Evolutionary conservation across 75 land plant genomes (phyloP).

Genomic region (Picea glauca): DNA sequence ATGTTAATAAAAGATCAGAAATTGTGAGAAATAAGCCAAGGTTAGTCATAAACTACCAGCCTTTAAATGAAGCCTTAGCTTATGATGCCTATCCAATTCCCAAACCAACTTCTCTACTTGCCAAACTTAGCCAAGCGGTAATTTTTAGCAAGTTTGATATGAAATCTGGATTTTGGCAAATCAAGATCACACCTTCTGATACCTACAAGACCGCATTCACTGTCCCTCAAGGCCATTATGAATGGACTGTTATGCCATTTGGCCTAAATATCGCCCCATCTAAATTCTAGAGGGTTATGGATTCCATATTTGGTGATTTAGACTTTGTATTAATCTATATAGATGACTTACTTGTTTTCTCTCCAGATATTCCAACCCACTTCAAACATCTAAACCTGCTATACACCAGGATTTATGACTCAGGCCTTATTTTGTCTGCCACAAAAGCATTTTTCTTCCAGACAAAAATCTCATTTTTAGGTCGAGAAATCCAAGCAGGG

Average conservation of each 20-base stretch:
- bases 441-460: not conserved
- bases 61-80: not conserved
- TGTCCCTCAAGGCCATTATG: not conserved
- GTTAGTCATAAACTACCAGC: not conserved
- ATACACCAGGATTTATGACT: not conserved
- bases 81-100: too few relatives aligned
- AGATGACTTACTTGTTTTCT: not conserved
- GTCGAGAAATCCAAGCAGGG: not conserved
- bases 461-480: not conserved
- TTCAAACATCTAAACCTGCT: not conserved
- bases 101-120: too few relatives aligned
- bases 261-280: not conserved
- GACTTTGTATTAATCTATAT: not conserved
- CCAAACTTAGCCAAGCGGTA: not conserved
- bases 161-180: not conserved
- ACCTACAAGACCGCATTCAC: not conserved
- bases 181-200: not conserved
- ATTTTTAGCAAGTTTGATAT: not conserved
- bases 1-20: too few relatives aligned
- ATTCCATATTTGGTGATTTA: not conserved
- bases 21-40: too few relatives aligned
- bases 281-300: not conserved
- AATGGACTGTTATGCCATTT: not conserved
- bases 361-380: not conserved
- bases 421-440: not conserved